phyloP scores from a whole-genome alignment of 345 rosid species.

The Arabis hirsuta region DNA sequence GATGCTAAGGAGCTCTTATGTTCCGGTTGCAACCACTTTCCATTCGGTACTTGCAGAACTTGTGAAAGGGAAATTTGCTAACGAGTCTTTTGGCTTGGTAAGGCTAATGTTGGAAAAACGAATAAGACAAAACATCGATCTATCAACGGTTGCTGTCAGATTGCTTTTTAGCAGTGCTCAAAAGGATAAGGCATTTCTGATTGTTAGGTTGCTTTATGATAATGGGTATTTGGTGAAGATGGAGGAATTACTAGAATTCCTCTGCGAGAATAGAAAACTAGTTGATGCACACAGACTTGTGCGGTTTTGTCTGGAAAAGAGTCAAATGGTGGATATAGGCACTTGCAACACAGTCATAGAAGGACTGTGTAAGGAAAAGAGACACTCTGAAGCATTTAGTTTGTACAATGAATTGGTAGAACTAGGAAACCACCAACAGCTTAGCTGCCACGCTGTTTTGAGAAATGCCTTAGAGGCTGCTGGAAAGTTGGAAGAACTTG shows the following conservation, averaged over 20 bases:
- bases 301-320: conserved; percentile 62
- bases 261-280: conserved; percentile 53
- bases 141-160: conserved; percentile 60
- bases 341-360: conserved; percentile 54
- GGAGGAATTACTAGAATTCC: conserved; percentile 58
- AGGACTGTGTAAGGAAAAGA: conserved; percentile 64
- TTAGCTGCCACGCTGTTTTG: conserved; percentile 60
- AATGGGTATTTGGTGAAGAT: conserved; percentile 62
- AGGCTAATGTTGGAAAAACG: conserved; percentile 61
- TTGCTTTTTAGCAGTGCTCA: conserved; percentile 54
- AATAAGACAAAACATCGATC: conserved; percentile 61
- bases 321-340: conserved; percentile 49
- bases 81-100: conserved; percentile 59
- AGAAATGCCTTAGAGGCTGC: conserved; percentile 56
- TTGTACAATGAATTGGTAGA: conserved; percentile 73
- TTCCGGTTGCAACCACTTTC: conserved; percentile 60
- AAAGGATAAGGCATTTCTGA: conserved; percentile 57
- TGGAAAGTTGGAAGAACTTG: conserved; percentile 58
- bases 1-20: conserved; percentile 76
- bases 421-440: conserved; percentile 53
- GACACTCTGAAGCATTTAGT: conserved; percentile 65
- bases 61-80: conserved; percentile 50
- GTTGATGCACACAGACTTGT: conserved; percentile 58
- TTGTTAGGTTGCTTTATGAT: conserved; percentile 56
- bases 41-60: conserved; percentile 67